A percentile compares a stretch with the other conserved stretches of the same genome.
Conservation (phyloP, 192 early-diverging fungal genomes). For the Podila epicladia region DNA sequence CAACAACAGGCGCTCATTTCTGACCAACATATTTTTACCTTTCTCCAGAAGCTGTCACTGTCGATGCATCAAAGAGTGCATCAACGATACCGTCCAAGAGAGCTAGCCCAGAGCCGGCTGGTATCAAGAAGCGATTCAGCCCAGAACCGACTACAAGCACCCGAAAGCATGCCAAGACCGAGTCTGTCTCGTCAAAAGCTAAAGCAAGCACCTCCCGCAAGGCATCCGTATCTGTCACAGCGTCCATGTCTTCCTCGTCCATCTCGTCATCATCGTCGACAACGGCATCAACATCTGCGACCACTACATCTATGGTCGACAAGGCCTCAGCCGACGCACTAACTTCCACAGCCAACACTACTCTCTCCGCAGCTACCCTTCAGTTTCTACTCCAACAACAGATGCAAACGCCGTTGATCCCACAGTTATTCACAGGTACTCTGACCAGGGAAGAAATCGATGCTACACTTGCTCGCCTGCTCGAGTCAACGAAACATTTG, state of each 20-base stretch:
- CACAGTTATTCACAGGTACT: slow-evolving; percentile 47
- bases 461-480: slow-evolving; percentile 31
- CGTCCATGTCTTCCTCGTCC: background rate
- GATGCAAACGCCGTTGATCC: slow-evolving; percentile 41
- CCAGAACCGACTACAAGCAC: slow-evolving; percentile 25
- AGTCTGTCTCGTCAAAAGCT: slow-evolving; percentile 35
- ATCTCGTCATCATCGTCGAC: slow-evolving; percentile 3
- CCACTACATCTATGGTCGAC: background rate
- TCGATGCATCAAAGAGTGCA: background rate
- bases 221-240: slow-evolving; percentile 17
- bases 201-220: slow-evolving; percentile 30
- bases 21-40: background rate
- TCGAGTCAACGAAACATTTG: slow-evolving; percentile 46
- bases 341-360: slow-evolving; percentile 32
- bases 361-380: slow-evolving; percentile 45
- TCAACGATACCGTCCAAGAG: background rate
- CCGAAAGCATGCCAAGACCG: slow-evolving; percentile 50
- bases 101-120: background rate
- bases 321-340: slow-evolving; percentile 18
- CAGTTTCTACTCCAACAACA: slow-evolving; percentile 46
- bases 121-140: slow-evolving; percentile 27
- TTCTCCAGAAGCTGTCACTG: background rate
- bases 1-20: background rate
- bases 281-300: background rate
- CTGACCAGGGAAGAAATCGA: slow-evolving; percentile 44